phyloP scores from a whole-genome alignment of 106 monocot species.

The Acorus calamus region DNA sequence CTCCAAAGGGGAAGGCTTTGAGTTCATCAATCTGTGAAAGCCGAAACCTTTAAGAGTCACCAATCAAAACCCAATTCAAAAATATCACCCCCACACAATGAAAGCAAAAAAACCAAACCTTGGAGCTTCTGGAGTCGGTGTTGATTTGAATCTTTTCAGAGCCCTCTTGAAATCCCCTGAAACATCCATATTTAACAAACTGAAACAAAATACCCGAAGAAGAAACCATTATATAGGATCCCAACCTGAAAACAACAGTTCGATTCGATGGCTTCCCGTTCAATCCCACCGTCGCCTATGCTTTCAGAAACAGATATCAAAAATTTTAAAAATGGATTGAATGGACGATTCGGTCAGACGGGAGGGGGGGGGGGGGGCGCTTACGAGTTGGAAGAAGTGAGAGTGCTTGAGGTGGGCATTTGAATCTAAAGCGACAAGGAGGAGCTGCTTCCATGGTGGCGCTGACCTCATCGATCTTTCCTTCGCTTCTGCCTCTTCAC shows the following conservation, averaged over 20 bases:
- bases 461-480: too few species aligned
- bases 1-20: constrained; percentile 57
- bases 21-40: constrained; percentile 77
- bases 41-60: too few species aligned
- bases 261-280: constrained; percentile 68
- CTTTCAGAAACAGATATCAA: background rate
- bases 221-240: background rate
- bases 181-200: background rate
- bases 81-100: background rate
- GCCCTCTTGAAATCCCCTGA: constrained; percentile 56
- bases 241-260: constrained; percentile 87
- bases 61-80: too few species aligned
- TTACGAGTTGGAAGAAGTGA: background rate
- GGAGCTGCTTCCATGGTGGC: too few species aligned
- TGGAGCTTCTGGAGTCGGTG: constrained; percentile 57
- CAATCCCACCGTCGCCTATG: constrained; percentile 55
- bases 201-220: background rate
- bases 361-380: background rate
- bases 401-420: background rate
- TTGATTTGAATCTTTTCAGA: constrained; percentile 67
- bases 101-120: constrained; percentile 18
- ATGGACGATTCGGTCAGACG: too few species aligned
- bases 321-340: background rate
- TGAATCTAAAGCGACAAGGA: too few species aligned
- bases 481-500: too few species aligned